Evolutionary conservation across 208 protist species (phyloP).

Genomic region (Trypanosoma grayi): DNA sequence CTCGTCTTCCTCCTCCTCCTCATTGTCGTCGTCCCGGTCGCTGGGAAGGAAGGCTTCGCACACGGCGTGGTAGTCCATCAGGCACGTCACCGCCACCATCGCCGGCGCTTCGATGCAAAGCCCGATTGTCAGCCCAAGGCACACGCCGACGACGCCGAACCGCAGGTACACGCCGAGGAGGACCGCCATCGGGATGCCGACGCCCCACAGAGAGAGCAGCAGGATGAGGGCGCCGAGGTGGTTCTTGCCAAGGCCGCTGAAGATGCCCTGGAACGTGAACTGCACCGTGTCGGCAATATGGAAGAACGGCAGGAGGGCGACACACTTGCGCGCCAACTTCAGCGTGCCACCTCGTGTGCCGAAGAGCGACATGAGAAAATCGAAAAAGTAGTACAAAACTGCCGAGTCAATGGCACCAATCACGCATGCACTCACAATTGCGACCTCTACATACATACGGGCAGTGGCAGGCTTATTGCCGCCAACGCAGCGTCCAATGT

Average conservation of each 20-base stretch:
- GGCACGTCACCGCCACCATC: constrained; percentile 58
- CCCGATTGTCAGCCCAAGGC: constrained; percentile 71
- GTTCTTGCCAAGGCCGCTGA: constrained; percentile 81
- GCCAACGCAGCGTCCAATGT: constrained; percentile 79
- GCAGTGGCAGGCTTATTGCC: constrained; percentile 50
- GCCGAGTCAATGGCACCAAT: constrained; percentile 50
- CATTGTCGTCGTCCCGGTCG: constrained; percentile 51
- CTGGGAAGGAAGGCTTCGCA: constrained; percentile 64
- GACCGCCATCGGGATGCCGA: constrained; percentile 67
- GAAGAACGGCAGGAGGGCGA: constrained; percentile 65
- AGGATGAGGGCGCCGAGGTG: constrained; percentile 73
- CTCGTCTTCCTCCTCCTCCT: constrained; percentile 31
- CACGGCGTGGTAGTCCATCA: constrained; percentile 59
- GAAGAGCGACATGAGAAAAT: constrained; percentile 71
- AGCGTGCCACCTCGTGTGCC: constrained; percentile 58
- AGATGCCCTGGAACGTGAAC: constrained; percentile 85
- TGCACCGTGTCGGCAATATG: constrained; percentile 78
- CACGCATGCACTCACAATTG: constrained; percentile 37
- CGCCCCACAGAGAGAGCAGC: constrained; percentile 64
- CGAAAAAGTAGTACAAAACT: constrained; percentile 52
- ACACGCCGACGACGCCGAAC: constrained; percentile 67
- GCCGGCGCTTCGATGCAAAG: constrained; percentile 77
- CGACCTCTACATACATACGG: constrained; percentile 53
- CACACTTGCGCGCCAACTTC: constrained; percentile 42
- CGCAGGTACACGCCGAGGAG: constrained; percentile 53